Percentiles rank a stretch among this genome's conserved stretches.
These are phyloP conservation scores for Emericellopsis atlantica DNA, from an alignment of 2,329 filamentous ascomycete species.

Conservation along the genomic window DNA sequence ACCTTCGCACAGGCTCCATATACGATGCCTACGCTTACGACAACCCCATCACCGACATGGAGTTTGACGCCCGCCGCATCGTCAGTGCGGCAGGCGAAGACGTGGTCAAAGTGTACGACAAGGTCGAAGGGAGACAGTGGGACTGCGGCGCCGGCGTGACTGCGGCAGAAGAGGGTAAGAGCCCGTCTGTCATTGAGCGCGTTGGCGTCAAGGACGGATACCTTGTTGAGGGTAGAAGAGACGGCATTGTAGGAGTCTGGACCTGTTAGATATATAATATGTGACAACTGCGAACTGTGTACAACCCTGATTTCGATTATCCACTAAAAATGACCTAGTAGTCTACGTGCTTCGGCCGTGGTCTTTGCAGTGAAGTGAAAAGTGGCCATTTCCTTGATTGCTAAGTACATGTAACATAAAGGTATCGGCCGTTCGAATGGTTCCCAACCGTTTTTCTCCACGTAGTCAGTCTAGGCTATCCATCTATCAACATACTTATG, in stretches of 20 bases:
- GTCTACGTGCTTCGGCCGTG: too few relatives aligned
- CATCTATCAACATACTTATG: too few relatives aligned
- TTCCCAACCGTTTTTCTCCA: too few relatives aligned
- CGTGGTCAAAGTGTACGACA: conserved; percentile 97
- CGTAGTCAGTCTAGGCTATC: too few relatives aligned
- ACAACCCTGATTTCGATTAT: too few relatives aligned
- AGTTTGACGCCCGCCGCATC: conserved; percentile 87
- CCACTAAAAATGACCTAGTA: too few relatives aligned
- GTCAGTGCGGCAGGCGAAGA: conserved; percentile 83
- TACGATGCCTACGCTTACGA: conserved; percentile 95
- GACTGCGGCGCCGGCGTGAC: conserved; percentile 78
- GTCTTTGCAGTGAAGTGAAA: too few relatives aligned
- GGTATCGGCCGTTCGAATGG: too few relatives aligned
- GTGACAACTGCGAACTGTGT: conserved; percentile 10
- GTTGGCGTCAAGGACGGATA: conserved; percentile 92
- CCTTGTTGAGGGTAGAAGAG: conserved; percentile 75
- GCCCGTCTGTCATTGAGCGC: conserved; percentile 61
- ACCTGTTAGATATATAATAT: conserved; percentile 39
- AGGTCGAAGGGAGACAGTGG: conserved; percentile 91
- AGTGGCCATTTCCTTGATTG: too few relatives aligned
- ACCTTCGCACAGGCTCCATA: conserved; percentile 89
- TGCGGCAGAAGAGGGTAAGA: conserved; percentile 52
- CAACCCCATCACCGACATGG: conserved; percentile 84
- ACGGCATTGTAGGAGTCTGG: conserved; percentile 88
- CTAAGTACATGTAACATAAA: too few relatives aligned